These are phyloP conservation scores for Debaryomyces sp. DNA, from an alignment of 1,139 yeast species.

Conservation along the genomic window DNA sequence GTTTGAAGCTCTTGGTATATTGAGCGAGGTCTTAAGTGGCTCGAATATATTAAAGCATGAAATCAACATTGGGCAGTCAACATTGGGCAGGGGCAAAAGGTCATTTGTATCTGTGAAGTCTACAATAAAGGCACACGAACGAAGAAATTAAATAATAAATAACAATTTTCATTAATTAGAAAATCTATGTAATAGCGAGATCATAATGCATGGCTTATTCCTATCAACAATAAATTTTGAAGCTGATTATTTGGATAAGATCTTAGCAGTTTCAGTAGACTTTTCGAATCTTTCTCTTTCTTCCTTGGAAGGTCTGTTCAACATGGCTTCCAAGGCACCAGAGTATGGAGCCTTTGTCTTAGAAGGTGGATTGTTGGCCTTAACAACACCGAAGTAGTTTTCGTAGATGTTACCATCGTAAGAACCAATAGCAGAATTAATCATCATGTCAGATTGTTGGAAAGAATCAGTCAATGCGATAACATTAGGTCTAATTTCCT, in stretches of 20 bases:
- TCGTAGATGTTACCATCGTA: constrained; percentile 51
- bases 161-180: constrained; percentile 5
- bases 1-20: no score
- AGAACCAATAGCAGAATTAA: constrained; percentile 47
- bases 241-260: constrained; percentile 22
- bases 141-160: neutral
- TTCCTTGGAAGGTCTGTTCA: constrained; percentile 40
- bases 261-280: constrained; percentile 24
- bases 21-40: no score
- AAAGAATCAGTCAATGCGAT: constrained; percentile 52
- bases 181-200: neutral
- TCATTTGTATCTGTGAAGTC: neutral
- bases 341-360: constrained; percentile 45
- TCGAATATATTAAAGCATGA: neutral
- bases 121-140: neutral
- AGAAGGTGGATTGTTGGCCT: constrained; percentile 39
- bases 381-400: constrained; percentile 45
- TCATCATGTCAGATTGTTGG: constrained; percentile 47
- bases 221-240: neutral
- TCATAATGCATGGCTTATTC: neutral
- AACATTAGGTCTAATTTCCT: constrained; percentile 46
- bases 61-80: neutral
- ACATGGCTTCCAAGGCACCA: constrained; percentile 35
- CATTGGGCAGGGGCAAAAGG: neutral
- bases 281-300: constrained; percentile 46